These are phyloP conservation scores for Peronospora belbahrii DNA, from an alignment of 352 stramenopile genomes.

Conservation along the genomic window DNA sequence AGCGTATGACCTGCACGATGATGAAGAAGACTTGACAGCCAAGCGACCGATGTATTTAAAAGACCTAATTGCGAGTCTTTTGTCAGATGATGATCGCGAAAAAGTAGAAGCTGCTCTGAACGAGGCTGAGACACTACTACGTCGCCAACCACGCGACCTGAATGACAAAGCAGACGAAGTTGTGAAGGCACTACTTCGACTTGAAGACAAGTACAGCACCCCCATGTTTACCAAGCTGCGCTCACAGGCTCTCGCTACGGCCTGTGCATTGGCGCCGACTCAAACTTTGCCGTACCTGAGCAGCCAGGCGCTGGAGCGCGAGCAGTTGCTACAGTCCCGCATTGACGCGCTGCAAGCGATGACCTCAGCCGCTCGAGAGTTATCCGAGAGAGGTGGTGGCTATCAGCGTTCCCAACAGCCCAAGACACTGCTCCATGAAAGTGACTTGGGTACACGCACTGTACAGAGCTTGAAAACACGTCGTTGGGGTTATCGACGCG, in stretches of 20 bases:
- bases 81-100: conserved; percentile 52
- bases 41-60: conserved; percentile 66
- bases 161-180: conserved; percentile 50
- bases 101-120: conserved; percentile 43
- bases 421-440: conserved; percentile 39
- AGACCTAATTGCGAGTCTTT: conserved; percentile 43
- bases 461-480: conserved; percentile 53
- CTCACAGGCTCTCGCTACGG: conserved; percentile 36
- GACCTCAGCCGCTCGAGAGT: conserved; percentile 44
- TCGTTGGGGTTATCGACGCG: conserved; percentile 59
- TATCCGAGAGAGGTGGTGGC: conserved; percentile 42
- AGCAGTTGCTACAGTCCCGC: conserved; percentile 66
- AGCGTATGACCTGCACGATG: conserved; percentile 56
- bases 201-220: conserved; percentile 71
- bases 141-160: conserved; percentile 48
- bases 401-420: conserved; percentile 2
- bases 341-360: conserved; percentile 61
- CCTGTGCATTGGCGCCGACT: conserved; percentile 37
- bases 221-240: conserved; percentile 44
- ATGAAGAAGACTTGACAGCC: conserved; percentile 57
- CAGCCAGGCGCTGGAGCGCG: conserved; percentile 56
- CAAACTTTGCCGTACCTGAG: conserved; percentile 48
- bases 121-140: conserved; percentile 49
- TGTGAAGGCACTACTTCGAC: conserved; percentile 44
- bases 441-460: conserved; percentile 33